Percentiles rank a stretch among this genome's conserved stretches.
phyloP scores from a whole-genome alignment of 495 filamentous ascomycete species.

The Penicillium salamii region DNA sequence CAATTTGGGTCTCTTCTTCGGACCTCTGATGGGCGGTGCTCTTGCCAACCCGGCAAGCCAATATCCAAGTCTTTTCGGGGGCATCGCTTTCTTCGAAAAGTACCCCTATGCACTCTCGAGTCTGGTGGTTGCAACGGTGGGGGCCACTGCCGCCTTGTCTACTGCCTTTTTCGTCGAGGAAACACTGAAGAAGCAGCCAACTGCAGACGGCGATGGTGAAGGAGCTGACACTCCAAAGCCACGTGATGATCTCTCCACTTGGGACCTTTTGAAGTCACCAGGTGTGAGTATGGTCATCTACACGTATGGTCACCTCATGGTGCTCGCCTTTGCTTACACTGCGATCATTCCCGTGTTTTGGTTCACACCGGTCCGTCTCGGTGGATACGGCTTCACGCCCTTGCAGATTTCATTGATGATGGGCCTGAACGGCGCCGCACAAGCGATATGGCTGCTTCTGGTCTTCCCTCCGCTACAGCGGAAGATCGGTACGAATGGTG shows the following conservation, averaged over 20 bases:
- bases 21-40: slow-evolving; percentile 60
- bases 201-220: neutral
- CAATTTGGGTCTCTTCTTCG: slow-evolving; percentile 67
- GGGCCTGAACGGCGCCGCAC: slow-evolving; percentile 54
- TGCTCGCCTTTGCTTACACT: slow-evolving; percentile 63
- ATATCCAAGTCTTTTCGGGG: slow-evolving; percentile 53
- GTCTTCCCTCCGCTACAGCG: slow-evolving; percentile 59
- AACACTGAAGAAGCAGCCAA: slow-evolving; percentile 37
- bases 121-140: slow-evolving; percentile 49
- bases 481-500: slow-evolving; percentile 57
- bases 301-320: slow-evolving; percentile 57
- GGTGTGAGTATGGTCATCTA: slow-evolving; percentile 62
- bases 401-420: slow-evolving; percentile 59
- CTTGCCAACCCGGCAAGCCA: slow-evolving; percentile 59
- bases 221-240: slow-evolving; percentile 2
- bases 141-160: slow-evolving; percentile 45
- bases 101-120: slow-evolving; percentile 66
- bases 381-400: slow-evolving; percentile 60
- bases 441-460: slow-evolving; percentile 63
- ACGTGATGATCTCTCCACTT: slow-evolving; percentile 36
- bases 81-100: slow-evolving; percentile 52
- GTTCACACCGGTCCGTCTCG: slow-evolving; percentile 52
- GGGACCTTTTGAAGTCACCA: slow-evolving; percentile 55
- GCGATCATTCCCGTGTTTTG: slow-evolving; percentile 59
- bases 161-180: slow-evolving; percentile 55